Evolutionary conservation across 2,329 filamentous ascomycete species (phyloP).

Genomic region (Penicillium olsonii): DNA sequence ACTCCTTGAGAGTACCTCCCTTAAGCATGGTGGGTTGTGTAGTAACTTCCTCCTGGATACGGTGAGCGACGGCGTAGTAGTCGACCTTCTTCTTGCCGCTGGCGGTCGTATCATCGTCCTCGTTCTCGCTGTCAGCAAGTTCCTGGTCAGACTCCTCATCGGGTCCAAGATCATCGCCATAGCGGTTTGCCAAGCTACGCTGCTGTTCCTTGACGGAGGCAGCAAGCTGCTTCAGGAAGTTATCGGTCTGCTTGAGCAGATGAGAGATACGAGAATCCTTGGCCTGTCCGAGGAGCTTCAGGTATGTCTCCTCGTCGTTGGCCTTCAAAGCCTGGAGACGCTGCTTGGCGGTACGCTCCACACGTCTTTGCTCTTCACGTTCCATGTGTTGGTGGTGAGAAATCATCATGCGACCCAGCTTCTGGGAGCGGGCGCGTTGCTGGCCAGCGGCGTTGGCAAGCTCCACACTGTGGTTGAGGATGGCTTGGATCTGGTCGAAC

Average conservation of each 20-base stretch:
- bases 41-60: slow-evolving; percentile 87
- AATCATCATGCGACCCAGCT: slow-evolving; percentile 86
- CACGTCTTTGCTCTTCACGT: slow-evolving; percentile 97
- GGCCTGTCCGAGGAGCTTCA: slow-evolving; percentile 95
- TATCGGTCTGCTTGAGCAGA: slow-evolving; percentile 92
- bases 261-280: slow-evolving; percentile 99
- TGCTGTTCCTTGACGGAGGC: slow-evolving; percentile 94
- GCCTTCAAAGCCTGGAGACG: slow-evolving; percentile 98
- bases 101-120: slow-evolving; percentile 58
- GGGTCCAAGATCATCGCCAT: slow-evolving; percentile 64
- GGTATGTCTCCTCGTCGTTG: slow-evolving; percentile 98
- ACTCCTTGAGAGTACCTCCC: slow-evolving; percentile 91
- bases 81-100: slow-evolving; percentile 76
- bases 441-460: slow-evolving; percentile 67
- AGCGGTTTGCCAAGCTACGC: slow-evolving; percentile 75
- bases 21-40: slow-evolving; percentile 83
- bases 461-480: slow-evolving; percentile 78
- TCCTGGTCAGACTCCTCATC: slow-evolving; percentile 66
- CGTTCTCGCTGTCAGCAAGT: slow-evolving; percentile 66
- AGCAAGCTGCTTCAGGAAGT: slow-evolving; percentile 93
- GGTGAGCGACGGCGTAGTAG: slow-evolving; percentile 97
- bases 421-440: slow-evolving; percentile 75
- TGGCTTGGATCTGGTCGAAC: slow-evolving; percentile 83
- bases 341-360: slow-evolving; percentile 97
- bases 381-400: slow-evolving; percentile 93